Evolutionary conservation across 2,329 filamentous ascomycete species (phyloP).

Genomic region (Penicillium decumbens): DNA sequence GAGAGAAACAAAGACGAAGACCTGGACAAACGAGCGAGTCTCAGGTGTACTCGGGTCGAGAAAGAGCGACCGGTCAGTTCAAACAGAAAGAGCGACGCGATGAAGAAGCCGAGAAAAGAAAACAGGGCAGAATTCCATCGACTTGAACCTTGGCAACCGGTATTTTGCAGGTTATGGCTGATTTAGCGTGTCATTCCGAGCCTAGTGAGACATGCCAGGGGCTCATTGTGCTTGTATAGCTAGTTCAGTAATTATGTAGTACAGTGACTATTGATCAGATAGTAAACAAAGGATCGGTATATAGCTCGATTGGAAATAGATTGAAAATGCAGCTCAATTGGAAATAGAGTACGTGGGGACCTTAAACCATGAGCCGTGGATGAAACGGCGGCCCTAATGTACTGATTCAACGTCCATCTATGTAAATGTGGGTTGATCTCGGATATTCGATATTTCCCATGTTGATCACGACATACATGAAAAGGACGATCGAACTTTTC

Average conservation of each 20-base stretch:
- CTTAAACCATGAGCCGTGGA: neutral
- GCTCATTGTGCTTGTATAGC: neutral
- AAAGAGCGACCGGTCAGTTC: neutral
- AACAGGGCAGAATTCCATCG: slow-evolving; percentile 3
- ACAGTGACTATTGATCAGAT: too few relatives aligned
- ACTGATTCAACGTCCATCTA: too few relatives aligned
- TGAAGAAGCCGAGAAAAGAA: neutral
- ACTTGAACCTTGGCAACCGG: slow-evolving; percentile 6
- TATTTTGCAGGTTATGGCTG: slow-evolving; percentile 1
- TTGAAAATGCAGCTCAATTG: neutral
- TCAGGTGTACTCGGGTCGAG: neutral
- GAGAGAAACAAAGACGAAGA: neutral
- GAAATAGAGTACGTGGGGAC: neutral
- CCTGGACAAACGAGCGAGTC: slow-evolving; percentile 11
- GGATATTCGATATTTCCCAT: neutral
- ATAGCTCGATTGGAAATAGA: too few relatives aligned
- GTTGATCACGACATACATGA: neutral
- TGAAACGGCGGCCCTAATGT: neutral
- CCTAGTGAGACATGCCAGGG: neutral
- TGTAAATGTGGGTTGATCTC: neutral
- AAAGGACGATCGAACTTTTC: neutral
- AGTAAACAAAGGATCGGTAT: too few relatives aligned
- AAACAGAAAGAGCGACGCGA: slow-evolving; percentile 7
- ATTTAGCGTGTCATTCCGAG: neutral
- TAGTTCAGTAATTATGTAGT: too few relatives aligned